A percentile compares a stretch with the other conserved stretches of the same genome.
These are phyloP conservation scores for Chlorella sp. DNA, from an alignment of 139 green algal species.

Conservation along the genomic window DNA sequence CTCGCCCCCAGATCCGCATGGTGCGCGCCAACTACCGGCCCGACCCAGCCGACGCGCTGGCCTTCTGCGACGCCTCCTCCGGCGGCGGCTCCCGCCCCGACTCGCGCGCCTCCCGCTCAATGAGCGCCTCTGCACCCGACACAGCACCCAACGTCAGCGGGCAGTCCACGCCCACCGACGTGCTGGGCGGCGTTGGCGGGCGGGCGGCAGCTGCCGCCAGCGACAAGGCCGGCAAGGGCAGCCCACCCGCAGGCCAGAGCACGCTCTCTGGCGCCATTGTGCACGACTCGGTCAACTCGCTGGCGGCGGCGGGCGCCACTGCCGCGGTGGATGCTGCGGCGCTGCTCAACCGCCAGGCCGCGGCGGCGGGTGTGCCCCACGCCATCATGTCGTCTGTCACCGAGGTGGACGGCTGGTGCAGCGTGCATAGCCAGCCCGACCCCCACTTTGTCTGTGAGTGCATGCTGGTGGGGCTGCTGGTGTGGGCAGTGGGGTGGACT, in stretches of 20 bases:
- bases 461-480: background rate
- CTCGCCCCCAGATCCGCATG: slow-evolving; percentile 8
- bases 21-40: slow-evolving; percentile 26
- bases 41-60: background rate
- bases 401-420: slow-evolving; percentile 33
- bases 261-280: background rate
- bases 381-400: slow-evolving; percentile 28
- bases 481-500: background rate
- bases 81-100: background rate
- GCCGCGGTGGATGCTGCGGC: background rate
- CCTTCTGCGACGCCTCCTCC: slow-evolving; percentile 5
- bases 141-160: slow-evolving; percentile 3
- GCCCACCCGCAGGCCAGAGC: background rate
- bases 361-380: slow-evolving; percentile 3
- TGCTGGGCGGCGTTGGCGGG: background rate
- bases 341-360: slow-evolving; percentile 13
- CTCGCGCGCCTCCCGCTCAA: slow-evolving; percentile 5
- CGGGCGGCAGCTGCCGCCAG: background rate
- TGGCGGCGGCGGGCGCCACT: background rate
- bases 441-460: slow-evolving; percentile 29
- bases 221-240: background rate
- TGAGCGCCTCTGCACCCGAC: slow-evolving; percentile 1
- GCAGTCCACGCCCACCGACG: slow-evolving; percentile 14
- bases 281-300: background rate
- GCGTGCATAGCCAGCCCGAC: slow-evolving; percentile 33